phyloP scores from a whole-genome alignment of 2,329 filamentous ascomycete species.

The Arthrinium puccinioides region DNA sequence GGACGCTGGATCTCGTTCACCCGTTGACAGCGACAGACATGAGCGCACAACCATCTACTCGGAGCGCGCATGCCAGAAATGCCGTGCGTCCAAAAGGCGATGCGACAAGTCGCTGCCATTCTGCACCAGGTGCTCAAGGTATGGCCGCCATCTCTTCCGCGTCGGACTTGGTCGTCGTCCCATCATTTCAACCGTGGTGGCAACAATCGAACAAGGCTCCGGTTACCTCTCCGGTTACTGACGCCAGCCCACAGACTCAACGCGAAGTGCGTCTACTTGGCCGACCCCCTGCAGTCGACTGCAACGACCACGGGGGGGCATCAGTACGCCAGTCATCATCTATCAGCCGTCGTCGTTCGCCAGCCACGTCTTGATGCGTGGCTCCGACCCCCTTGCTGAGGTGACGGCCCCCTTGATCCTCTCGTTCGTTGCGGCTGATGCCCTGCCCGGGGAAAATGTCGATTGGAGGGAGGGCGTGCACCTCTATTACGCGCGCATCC shows the following conservation, averaged over 20 bases:
- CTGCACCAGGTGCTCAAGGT: constrained; percentile 25
- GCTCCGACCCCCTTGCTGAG: constrained; percentile 22
- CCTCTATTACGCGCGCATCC: constrained; percentile 32
- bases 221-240: too few relatives aligned
- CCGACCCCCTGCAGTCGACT: constrained; percentile 16
- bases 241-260: constrained; percentile 16
- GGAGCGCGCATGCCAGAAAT: constrained; percentile 25
- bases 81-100: constrained; percentile 22
- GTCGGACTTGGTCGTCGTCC: too few relatives aligned
- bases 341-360: constrained; percentile 19
- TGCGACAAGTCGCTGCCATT: constrained; percentile 25
- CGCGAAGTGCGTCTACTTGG: constrained; percentile 24
- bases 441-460: constrained; percentile 14
- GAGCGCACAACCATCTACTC: too few relatives aligned
- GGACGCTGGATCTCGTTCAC: too few relatives aligned
- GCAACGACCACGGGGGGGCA: too few relatives aligned
- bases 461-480: constrained; percentile 29
- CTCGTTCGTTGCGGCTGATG: constrained; percentile 26
- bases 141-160: too few relatives aligned
- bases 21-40: too few relatives aligned
- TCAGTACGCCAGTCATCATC: constrained; percentile 18
- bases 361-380: constrained; percentile 16
- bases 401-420: constrained; percentile 30
- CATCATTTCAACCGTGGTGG: too few relatives aligned
- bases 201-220: too few relatives aligned